Conservation (phyloP, 2,329 filamentous ascomycete genomes). For the Nemania serpens region DNA sequence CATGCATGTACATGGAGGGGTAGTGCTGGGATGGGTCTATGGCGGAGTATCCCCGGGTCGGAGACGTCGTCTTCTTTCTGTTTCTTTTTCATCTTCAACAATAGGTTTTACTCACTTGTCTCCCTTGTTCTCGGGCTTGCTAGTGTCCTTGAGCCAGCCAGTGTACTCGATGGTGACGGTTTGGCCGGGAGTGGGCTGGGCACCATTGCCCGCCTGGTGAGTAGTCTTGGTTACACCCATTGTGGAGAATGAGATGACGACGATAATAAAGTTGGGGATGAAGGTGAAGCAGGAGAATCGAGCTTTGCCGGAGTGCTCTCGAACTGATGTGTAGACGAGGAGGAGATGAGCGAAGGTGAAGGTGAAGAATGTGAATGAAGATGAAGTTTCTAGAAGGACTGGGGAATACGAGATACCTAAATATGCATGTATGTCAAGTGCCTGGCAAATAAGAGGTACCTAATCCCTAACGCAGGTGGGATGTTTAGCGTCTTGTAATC, state of each 20-base stretch:
- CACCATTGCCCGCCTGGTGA: slow-evolving; percentile 63
- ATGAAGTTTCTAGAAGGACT: slow-evolving; percentile 14
- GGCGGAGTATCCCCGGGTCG: slow-evolving; percentile 20
- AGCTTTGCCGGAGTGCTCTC: slow-evolving; percentile 6
- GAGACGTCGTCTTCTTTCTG: neutral
- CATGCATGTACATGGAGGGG: neutral
- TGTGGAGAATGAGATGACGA: slow-evolving; percentile 34
- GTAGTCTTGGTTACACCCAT: slow-evolving; percentile 78
- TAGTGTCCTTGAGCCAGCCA: slow-evolving; percentile 77
- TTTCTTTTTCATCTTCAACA: neutral
- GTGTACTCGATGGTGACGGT: slow-evolving; percentile 88
- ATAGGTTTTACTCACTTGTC: slow-evolving; percentile 61
- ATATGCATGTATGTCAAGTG: neutral
- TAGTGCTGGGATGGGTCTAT: neutral
- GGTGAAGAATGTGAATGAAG: neutral
- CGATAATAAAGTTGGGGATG: slow-evolving; percentile 2
- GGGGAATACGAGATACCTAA: slow-evolving; percentile 17
- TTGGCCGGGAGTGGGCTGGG: slow-evolving; percentile 68
- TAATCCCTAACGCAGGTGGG: slow-evolving; percentile 24
- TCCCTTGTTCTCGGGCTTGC: slow-evolving; percentile 68
- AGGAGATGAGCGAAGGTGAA: neutral
- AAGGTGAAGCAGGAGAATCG: neutral
- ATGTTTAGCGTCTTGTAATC: slow-evolving; percentile 36
- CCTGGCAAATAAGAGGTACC: no score
- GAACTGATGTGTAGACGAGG: neutral